Evolutionary conservation across 306 rosid species (phyloP), one percentile per base, ranked within the genome.

Genomic region (Rubus parviflorus): DNA sequence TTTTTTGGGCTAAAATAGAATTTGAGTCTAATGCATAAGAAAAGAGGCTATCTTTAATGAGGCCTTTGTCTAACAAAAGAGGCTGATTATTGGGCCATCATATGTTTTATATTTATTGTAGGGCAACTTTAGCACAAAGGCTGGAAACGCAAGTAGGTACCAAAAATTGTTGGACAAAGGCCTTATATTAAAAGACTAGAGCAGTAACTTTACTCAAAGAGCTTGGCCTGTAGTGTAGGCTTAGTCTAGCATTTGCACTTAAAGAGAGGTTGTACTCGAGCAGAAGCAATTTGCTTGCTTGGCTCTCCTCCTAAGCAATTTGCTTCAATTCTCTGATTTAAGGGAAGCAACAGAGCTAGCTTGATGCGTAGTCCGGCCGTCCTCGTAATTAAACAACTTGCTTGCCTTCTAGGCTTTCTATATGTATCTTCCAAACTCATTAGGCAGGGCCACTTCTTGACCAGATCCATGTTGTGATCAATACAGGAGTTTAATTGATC

Each of bases 221-320:
- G 35, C 15, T 62, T 14, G 15, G 11, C 45, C 68, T 62, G 68
- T 62, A 15, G 68, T 62, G 68, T 35, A 62, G 68, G 68, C 43
- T 62, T 61, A 35, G 22, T 70, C 57, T 17, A 70, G 5, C 46
- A 70, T 5, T 8, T 35, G 62, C 62, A 51, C 62, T 71, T 37
- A 35, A 17, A 35, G 62, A 71, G 43, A 68, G 14, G 23, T 15
- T 69, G 42, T 9, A 14, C 60, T 4, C 13, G 15, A 49, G 45
- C 5, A 58, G 74, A 49, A 72, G 64, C 49, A 52, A 38, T 38
- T 20, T 54, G 35, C 20, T 72, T 72, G 20, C 75, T 40, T 13
- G 51, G 47, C 17, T 54, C 46, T 72, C 38, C 41, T 20, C 20
- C 12, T 35, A 63, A 63, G 68, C 68, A 63, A 35, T 63, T 63